Percentiles rank a stretch among this genome's conserved stretches.
Evolutionary conservation across 345 rosid species (phyloP).

Genomic region (Brassica cretica): DNA sequence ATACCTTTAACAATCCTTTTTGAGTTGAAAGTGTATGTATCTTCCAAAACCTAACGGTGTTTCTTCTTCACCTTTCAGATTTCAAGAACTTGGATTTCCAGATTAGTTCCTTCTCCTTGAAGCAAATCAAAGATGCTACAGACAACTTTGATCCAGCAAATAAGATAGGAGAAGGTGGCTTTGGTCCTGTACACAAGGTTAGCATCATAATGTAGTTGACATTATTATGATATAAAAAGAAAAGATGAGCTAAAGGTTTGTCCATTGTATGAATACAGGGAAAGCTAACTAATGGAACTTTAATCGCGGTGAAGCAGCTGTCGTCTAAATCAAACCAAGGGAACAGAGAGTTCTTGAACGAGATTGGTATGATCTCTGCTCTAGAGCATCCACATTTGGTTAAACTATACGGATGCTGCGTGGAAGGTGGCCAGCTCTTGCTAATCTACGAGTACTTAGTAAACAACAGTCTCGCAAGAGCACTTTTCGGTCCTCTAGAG

Average conservation of each 20-base stretch:
- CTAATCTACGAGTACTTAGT: slow-evolving; percentile 27
- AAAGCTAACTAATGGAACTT: slow-evolving; percentile 47
- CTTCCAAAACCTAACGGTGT: slow-evolving; percentile 15
- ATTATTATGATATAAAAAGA: not conserved
- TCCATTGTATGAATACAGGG: slow-evolving; percentile 42
- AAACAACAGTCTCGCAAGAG: slow-evolving; percentile 57
- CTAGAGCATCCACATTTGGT: slow-evolving; percentile 61
- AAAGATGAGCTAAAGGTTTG: not conserved
- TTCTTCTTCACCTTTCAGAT: slow-evolving; percentile 34
- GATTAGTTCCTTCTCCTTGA: slow-evolving; percentile 48
- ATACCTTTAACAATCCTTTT: not conserved
- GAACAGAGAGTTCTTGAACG: slow-evolving; percentile 56
- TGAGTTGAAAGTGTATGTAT: not conserved
- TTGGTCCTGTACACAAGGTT: slow-evolving; percentile 76
- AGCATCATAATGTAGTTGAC: slow-evolving; percentile 1
- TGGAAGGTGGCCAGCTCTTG: slow-evolving; percentile 56
- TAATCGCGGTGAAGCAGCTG: slow-evolving; percentile 57
- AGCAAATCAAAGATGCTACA: slow-evolving; percentile 55
- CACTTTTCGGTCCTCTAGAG: slow-evolving; percentile 40
- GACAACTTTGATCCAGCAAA: slow-evolving; percentile 49
- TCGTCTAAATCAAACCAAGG: slow-evolving; percentile 60
- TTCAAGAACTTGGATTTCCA: slow-evolving; percentile 47
- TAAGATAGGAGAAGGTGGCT: slow-evolving; percentile 71
- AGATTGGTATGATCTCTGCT: slow-evolving; percentile 63
- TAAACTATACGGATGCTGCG: slow-evolving; percentile 54